phyloP scores from a whole-genome alignment of 2,329 filamentous ascomycete genomes.

The Fonsecaea erecta region DNA sequence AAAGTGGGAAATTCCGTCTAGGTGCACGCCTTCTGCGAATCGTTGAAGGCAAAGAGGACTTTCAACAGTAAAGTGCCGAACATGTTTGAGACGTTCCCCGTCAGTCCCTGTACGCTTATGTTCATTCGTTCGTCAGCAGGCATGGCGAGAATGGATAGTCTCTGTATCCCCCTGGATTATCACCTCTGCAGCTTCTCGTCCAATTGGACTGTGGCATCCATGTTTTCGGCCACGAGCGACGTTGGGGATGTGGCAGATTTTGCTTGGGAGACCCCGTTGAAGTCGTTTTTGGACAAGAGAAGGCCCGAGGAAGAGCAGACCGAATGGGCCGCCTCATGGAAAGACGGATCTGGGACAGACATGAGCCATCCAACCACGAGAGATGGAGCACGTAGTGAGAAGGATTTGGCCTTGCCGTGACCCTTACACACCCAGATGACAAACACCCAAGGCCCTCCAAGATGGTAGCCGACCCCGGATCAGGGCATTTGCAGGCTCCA shows the following conservation, averaged over 20 bases:
- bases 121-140: neutral
- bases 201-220: neutral
- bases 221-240: neutral
- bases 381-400: neutral
- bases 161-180: neutral
- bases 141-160: neutral
- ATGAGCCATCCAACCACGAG: neutral
- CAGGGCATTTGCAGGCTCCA: neutral
- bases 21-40: neutral
- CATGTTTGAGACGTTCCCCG: neutral
- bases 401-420: slow-evolving; percentile 21
- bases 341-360: neutral
- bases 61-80: neutral
- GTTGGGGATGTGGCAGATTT: neutral
- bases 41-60: neutral
- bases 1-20: neutral
- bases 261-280: neutral
- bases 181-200: neutral
- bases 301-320: neutral
- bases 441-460: neutral
- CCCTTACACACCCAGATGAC: slow-evolving; percentile 14
- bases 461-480: slow-evolving; percentile 3
- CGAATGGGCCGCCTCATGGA: neutral
- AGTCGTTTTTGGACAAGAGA: neutral
- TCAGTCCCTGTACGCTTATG: neutral